These are phyloP conservation scores for Globisporangium radiosum DNA, from an alignment of 352 stramenopile genomes.

Conservation along the genomic window DNA sequence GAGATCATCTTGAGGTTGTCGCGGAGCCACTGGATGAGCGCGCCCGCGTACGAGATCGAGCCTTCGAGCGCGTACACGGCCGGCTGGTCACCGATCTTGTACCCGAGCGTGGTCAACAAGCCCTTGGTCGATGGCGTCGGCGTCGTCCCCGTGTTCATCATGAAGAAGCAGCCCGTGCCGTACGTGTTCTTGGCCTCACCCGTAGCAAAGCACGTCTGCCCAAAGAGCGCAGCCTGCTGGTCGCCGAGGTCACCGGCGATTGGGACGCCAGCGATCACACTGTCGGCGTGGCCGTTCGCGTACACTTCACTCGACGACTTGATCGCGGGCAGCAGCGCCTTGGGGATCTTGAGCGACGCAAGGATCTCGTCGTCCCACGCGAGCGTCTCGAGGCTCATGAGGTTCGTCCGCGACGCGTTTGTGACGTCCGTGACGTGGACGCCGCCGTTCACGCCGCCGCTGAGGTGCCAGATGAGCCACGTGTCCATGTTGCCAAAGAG, in stretches of 20 bases:
- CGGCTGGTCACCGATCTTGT: constrained; percentile 74
- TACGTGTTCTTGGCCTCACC: constrained; percentile 99
- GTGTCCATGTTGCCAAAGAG: constrained; percentile 98
- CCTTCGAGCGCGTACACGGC: constrained; percentile 97
- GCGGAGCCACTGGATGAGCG: constrained; percentile 97
- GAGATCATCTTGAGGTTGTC: constrained; percentile 97
- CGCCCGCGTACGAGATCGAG: constrained; percentile 93
- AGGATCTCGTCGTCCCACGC: constrained; percentile 89
- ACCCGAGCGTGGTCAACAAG: constrained; percentile 93
- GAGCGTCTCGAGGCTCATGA: constrained; percentile 91
- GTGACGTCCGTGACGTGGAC: constrained; percentile 96
- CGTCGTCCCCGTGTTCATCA: constrained; percentile 97
- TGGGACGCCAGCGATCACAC: constrained; percentile 80
- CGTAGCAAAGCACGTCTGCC: constrained; percentile 93
- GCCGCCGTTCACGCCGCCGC: constrained; percentile 66
- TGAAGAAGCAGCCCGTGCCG: constrained; percentile 98
- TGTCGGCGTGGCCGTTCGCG: constrained; percentile 42
- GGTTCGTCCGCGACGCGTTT: constrained; percentile 96
- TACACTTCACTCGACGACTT: constrained; percentile 87
- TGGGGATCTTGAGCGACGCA: constrained; percentile 81
- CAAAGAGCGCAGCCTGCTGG: constrained; percentile 96
- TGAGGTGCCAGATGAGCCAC: constrained; percentile 96
- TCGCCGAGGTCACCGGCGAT: constrained; percentile 94
- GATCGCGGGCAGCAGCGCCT: constrained; percentile 90
- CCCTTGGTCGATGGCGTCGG: constrained; percentile 88